Evolutionary conservation across 2,329 filamentous ascomycete species (phyloP).

Genomic region (Neurospora crassa): DNA sequence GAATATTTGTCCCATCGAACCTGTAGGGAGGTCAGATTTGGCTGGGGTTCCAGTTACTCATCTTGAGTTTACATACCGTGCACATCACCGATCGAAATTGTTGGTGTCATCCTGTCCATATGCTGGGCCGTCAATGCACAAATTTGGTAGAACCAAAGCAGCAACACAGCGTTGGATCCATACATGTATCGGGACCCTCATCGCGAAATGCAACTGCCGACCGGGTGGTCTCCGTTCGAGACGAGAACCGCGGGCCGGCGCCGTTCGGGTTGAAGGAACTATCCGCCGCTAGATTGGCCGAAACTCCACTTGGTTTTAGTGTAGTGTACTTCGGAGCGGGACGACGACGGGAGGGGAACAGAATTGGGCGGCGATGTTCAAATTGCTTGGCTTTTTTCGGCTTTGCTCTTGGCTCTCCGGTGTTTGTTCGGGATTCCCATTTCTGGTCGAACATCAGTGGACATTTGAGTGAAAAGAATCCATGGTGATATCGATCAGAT

Average conservation of each 20-base stretch:
- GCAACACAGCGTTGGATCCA: neutral
- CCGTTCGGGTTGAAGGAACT: neutral
- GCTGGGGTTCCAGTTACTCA: neutral
- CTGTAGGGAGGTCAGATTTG: neutral
- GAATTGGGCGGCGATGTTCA: neutral
- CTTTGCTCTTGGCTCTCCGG: neutral
- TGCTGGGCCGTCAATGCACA: neutral
- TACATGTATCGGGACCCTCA: neutral
- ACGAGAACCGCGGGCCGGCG: neutral
- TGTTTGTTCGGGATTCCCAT: neutral
- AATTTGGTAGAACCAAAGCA: neutral
- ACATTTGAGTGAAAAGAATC: neutral
- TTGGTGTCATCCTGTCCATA: neutral
- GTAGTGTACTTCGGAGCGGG: neutral
- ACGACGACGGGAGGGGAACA: neutral
- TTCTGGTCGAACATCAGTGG: neutral
- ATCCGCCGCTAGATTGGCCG: neutral
- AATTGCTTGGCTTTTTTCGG: neutral
- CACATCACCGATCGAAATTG: neutral
- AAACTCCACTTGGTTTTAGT: neutral
- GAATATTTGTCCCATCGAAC: slow-evolving; percentile 61
- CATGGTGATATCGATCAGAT: too few relatives aligned
- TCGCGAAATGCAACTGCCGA: neutral
- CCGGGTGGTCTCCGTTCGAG: neutral
- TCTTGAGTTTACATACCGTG: neutral